Base-by-base conservation (phyloP, 2,329 filamentous ascomycete species). In the Colletotrichum orchidophilum region DNA sequence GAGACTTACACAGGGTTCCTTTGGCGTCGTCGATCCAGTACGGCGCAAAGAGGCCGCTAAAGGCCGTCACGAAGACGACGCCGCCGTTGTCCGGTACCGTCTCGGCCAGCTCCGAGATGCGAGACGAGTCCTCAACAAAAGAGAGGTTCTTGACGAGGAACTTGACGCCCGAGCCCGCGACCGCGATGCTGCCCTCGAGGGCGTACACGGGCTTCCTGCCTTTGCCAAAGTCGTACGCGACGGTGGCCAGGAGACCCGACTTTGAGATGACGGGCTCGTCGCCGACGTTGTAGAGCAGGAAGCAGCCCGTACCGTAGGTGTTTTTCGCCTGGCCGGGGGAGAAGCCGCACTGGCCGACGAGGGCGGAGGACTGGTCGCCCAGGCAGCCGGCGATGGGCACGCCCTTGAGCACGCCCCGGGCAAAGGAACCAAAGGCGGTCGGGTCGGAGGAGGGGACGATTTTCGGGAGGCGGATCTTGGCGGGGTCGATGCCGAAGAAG, bases 1-100 rank as follows among this genome's bases (percentile, higher is more conserved):
- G 21, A 5, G 8, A 84, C 87, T 83, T 84, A 91, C 88, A 95
- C 66, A 96, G 90, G 5, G 95, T 97, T 70, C 95, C 95, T 80
- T 95, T 93, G 24, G 94, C 94, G 82, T 97, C 94, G 78, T 97
- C 94, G 73, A 97, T 96, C 95, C 95, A 97, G 81, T 97, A 97
- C 0, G 95, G 95, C 1, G 95, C 95, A 79, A 97, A 97, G 3
- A 97, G 87, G 64, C 95, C 95, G 80, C 92, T 95, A 80, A 97
- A 97, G 1, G 95, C 95, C 3, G 95, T 97, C 71, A 97, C 95
- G 76, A 97, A 91, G 21, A 95, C 90, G 65, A 95, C 92, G 8
- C 95, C 95, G 66, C 94, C 95, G 72, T 93, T 97, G 80, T 97
- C 92, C 2, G 83, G 76, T 8, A 90, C 87, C 0, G 83, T 85